These are phyloP conservation scores for Microascus cirrosus DNA, from an alignment of 2,329 filamentous ascomycete species.

Conservation along the genomic window DNA sequence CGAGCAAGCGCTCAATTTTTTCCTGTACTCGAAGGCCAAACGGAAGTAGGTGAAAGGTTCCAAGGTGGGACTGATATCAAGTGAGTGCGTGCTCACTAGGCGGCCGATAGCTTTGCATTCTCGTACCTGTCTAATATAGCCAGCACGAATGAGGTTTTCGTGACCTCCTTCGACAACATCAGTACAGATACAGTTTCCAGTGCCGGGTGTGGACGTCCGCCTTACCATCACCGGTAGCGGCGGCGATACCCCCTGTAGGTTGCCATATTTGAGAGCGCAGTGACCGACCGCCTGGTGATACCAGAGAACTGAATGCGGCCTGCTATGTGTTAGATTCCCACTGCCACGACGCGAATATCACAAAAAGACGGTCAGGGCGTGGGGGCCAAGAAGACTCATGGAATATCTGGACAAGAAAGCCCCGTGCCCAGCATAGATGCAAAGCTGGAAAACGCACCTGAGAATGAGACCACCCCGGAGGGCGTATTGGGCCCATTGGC, in stretches of 20 bases:
- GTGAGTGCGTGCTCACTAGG: neutral
- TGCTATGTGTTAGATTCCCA: neutral
- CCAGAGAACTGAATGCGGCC: slow-evolving; percentile 1
- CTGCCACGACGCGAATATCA: neutral
- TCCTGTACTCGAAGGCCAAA: slow-evolving; percentile 77
- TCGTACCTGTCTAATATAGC: slow-evolving; percentile 59
- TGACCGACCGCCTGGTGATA: slow-evolving; percentile 3
- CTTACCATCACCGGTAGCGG: slow-evolving; percentile 41
- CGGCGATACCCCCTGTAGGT: slow-evolving; percentile 59
- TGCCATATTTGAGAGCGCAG: slow-evolving; percentile 65
- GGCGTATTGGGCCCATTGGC: neutral
- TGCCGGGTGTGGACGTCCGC: neutral
- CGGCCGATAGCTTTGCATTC: neutral
- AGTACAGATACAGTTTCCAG: slow-evolving; percentile 7
- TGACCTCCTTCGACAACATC: slow-evolving; percentile 41
- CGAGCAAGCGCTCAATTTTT: slow-evolving; percentile 76
- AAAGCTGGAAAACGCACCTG: neutral
- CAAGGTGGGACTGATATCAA: slow-evolving; percentile 58
- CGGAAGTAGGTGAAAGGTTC: slow-evolving; percentile 86
- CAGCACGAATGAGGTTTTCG: slow-evolving; percentile 57
- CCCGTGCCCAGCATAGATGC: neutral
- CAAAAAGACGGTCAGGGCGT: neutral
- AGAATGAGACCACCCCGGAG: neutral
- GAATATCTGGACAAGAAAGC: neutral
- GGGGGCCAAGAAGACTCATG: neutral